A percentile compares a stretch with the other conserved stretches of the same genome.
phyloP scores from a whole-genome alignment of 2,329 filamentous ascomycete genomes.

The Scolecobasidium constrictum region DNA sequence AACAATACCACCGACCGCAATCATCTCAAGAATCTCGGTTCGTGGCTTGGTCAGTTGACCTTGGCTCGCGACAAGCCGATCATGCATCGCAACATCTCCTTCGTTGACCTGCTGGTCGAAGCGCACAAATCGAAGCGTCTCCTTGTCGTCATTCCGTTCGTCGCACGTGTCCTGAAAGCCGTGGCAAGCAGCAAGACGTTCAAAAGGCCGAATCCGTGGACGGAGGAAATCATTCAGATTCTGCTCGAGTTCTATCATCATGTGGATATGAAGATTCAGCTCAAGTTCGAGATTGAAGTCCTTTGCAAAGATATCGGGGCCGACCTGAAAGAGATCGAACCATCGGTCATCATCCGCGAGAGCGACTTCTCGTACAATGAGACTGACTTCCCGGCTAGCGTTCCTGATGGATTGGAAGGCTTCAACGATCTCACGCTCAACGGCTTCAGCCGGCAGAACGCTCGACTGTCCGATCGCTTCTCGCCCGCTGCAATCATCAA shows the following conservation, averaged over 20 bases:
- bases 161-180: conserved; percentile 88
- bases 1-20: conserved; percentile 74
- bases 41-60: conserved; percentile 87
- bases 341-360: conserved; percentile 75
- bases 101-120: conserved; percentile 90
- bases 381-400: conserved; percentile 41
- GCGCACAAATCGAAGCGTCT: conserved; percentile 87
- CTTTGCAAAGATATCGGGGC: conserved; percentile 76
- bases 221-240: conserved; percentile 89
- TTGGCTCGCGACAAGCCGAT: conserved; percentile 91
- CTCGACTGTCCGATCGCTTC: conserved; percentile 52
- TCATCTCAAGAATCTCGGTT: conserved; percentile 85
- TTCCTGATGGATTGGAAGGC: conserved; percentile 59
- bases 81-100: conserved; percentile 91
- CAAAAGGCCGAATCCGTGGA: conserved; percentile 89
- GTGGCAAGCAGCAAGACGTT: conserved; percentile 75
- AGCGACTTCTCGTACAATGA: conserved; percentile 55
- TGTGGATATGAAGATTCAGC: conserved; percentile 86
- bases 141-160: conserved; percentile 89
- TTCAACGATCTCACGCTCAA: conserved; percentile 72
- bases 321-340: conserved; percentile 83
- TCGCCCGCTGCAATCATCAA: conserved; percentile 69
- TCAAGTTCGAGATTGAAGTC: conserved; percentile 98
- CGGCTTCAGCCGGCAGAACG: conserved; percentile 43
- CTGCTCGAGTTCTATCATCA: conserved; percentile 90